Evolutionary conservation across 2,329 filamentous ascomycete genomes (phyloP).

Genomic region (Diaporthe caulivora): DNA sequence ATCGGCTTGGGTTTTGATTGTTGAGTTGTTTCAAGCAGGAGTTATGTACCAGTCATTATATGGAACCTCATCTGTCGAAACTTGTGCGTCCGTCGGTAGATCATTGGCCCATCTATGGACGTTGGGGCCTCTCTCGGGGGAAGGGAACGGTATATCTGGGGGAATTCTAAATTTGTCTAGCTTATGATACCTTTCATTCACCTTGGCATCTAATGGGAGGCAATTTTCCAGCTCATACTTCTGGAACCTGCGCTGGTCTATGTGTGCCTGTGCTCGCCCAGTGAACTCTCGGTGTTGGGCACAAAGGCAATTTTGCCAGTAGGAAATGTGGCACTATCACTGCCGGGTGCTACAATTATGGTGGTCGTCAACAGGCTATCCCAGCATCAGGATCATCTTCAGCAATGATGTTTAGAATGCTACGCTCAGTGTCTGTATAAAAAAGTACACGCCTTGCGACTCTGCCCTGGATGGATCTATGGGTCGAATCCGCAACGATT

Average conservation of each 20-base stretch:
- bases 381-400: not conserved
- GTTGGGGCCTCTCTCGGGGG: not conserved
- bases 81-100: not conserved
- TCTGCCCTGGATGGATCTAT: no score
- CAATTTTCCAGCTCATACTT: not conserved
- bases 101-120: not conserved
- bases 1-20: not conserved
- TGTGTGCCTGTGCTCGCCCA: not conserved
- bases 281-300: not conserved
- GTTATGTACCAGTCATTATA: not conserved
- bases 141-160: no score
- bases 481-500: no score
- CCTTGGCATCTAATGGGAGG: not conserved
- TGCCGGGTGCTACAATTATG: not conserved
- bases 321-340: not conserved
- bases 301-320: not conserved
- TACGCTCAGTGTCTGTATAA: not conserved
- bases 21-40: not conserved
- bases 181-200: not conserved
- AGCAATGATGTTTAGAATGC: not conserved
- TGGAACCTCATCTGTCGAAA: slow-evolving; percentile 6
- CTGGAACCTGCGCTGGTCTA: not conserved
- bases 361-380: not conserved
- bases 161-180: not conserved
- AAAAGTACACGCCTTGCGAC: no score